Evolutionary conservation across 192 early-diverging fungal species (phyloP).

Genomic region (Mortierella hygrophila): DNA sequence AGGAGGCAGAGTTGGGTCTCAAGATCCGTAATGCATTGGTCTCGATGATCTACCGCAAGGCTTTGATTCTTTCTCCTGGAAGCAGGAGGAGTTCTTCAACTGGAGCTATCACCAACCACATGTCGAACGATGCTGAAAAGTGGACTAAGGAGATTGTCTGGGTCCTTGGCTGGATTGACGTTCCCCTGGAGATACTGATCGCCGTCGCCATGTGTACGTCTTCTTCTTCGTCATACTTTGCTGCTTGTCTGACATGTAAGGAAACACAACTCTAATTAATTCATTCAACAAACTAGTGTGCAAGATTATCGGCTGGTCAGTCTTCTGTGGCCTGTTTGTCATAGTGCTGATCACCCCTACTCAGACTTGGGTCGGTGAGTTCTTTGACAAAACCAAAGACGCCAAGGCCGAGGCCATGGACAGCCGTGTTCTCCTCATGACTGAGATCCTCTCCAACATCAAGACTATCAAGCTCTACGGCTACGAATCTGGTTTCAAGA

Average conservation of each 20-base stretch:
- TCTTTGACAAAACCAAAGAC: conserved; percentile 20
- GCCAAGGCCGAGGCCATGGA: conserved; percentile 26
- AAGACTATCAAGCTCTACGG: conserved; percentile 47
- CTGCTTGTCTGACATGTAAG: not conserved
- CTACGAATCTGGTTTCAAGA: conserved; percentile 25
- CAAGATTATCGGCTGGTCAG: conserved; percentile 33
- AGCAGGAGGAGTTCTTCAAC: conserved; percentile 13
- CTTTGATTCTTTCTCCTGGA: conserved; percentile 76
- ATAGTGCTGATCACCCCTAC: conserved; percentile 24
- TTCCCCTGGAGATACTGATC: conserved; percentile 25
- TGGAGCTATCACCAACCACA: conserved; percentile 43
- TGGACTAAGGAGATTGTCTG: conserved; percentile 16
- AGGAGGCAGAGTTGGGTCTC: conserved; percentile 71
- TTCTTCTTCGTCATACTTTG: not conserved
- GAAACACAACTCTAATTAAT: not conserved
- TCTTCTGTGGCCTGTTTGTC: conserved; percentile 14
- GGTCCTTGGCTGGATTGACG: conserved; percentile 3
- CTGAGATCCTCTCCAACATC: conserved; percentile 33
- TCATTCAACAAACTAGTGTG: conserved; percentile 9
- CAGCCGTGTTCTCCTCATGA: conserved; percentile 34
- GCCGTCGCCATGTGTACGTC: conserved; percentile 28
- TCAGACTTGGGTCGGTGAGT: conserved; percentile 20
- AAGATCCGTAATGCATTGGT: conserved; percentile 74
- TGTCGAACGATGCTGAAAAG: conserved; percentile 41
- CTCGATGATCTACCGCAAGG: conserved; percentile 86